Percentiles rank a stretch among this genome's conserved stretches.
These are phyloP conservation scores for Barnettozyma populi DNA, from an alignment of 805 yeast species.

Conservation along the genomic window DNA sequence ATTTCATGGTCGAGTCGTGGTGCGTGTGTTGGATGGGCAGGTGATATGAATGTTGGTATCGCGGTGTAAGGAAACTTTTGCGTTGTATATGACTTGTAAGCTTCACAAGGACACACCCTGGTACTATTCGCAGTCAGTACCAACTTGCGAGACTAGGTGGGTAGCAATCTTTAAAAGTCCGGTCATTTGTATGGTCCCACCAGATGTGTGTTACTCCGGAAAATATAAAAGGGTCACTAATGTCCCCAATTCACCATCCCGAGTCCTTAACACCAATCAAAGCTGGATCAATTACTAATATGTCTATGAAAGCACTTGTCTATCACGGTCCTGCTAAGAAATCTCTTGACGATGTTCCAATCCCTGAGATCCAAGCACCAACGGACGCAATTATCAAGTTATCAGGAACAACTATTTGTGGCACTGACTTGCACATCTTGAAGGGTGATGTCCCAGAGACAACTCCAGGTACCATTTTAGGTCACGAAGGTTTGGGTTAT, in stretches of 20 bases:
- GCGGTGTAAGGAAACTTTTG: no score
- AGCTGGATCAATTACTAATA: neutral
- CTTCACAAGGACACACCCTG: no score
- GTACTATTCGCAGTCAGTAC: no score
- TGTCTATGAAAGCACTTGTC: slow-evolving; percentile 40
- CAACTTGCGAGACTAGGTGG: neutral
- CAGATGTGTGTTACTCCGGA: neutral
- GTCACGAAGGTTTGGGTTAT: slow-evolving; percentile 59
- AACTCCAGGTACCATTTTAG: slow-evolving; percentile 43
- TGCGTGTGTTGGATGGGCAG: no score
- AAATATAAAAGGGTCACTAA: neutral
- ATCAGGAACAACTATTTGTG: slow-evolving; percentile 57
- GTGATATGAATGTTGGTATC: no score
- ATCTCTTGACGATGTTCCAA: slow-evolving; percentile 32
- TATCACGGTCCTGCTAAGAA: slow-evolving; percentile 40
- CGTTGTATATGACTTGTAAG: no score
- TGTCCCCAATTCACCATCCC: no score
- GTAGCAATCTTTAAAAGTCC: neutral
- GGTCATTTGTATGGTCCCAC: neutral
- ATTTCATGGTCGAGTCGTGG: neutral
- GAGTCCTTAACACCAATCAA: neutral
- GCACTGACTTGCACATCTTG: slow-evolving; percentile 57
- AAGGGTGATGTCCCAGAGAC: slow-evolving; percentile 56
- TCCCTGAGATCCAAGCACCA: slow-evolving; percentile 40
- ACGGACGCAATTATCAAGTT: slow-evolving; percentile 55